Percentiles rank a stretch among this genome's conserved stretches.
Evolutionary conservation across 805 yeast genomes (phyloP).

Genomic region (Candida mattraensis): DNA sequence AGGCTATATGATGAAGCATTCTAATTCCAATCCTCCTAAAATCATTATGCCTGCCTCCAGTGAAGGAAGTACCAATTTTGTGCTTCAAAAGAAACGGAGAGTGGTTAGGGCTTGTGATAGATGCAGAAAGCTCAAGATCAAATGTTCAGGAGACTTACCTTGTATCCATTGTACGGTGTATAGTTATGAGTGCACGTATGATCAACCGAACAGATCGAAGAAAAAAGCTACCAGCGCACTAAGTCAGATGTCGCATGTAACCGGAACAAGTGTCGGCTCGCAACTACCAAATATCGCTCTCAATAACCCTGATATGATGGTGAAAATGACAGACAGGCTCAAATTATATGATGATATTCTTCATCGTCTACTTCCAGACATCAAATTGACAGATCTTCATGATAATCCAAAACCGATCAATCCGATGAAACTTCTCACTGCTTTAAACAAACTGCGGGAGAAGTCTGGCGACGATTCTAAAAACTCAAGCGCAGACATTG

Average conservation of each 20-base stretch:
- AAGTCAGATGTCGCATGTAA: constrained; percentile 1
- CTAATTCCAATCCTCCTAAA: constrained; percentile 24
- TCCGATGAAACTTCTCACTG: constrained; percentile 33
- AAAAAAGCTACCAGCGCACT: constrained; percentile 34
- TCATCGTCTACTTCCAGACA: constrained; percentile 32
- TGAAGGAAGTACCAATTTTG: constrained; percentile 14
- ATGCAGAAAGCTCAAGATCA: constrained; percentile 51
- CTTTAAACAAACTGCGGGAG: constrained; percentile 29
- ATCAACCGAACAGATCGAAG: constrained; percentile 53
- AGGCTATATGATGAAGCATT: constrained; percentile 18
- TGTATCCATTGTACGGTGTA: constrained; percentile 76
- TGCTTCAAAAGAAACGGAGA: constrained; percentile 34
- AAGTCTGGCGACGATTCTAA: constrained; percentile 20
- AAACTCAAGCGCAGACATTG: constrained; percentile 22
- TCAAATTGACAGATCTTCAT: constrained; percentile 32
- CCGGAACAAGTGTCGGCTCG: constrained; percentile 18
- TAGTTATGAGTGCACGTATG: constrained; percentile 80
- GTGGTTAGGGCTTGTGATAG: constrained; percentile 52
- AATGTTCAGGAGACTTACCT: constrained; percentile 51
- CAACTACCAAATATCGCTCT: constrained; percentile 7
- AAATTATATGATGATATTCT: constrained; percentile 35
- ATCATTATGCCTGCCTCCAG: constrained; percentile 28
- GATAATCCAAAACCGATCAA: constrained; percentile 34
- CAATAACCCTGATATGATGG: constrained; percentile 27
- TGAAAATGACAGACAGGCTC: constrained; percentile 32